Evolutionary conservation across 1,284 basidiomycete genomes (phyloP).

Genomic region (Ceratobasidium sp.): DNA sequence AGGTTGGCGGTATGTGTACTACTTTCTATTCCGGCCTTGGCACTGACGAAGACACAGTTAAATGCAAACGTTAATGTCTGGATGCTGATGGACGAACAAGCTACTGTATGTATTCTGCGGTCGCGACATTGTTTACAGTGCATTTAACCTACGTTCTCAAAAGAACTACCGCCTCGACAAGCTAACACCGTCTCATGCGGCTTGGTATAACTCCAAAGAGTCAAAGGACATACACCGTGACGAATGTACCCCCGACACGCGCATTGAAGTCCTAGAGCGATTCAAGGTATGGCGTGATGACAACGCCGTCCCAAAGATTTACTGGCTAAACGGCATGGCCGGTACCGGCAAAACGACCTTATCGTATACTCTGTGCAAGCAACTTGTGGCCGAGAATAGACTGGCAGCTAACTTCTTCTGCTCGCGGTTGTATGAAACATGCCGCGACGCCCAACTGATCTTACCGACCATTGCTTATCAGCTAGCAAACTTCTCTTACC

Average conservation of each 20-base stretch:
- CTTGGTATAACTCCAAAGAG: conserved; percentile 21
- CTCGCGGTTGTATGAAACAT: conserved; percentile 48
- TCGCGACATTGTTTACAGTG: background rate
- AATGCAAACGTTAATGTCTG: conserved; percentile 17
- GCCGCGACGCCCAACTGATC: conserved; percentile 32
- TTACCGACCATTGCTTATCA: conserved; percentile 48
- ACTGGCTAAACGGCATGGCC: conserved; percentile 53
- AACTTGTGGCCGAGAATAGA: conserved; percentile 17
- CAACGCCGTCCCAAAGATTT: conserved; percentile 42
- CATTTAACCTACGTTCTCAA: background rate
- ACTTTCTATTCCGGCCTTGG: no score
- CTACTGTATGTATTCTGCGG: conserved; percentile 6
- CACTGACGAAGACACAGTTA: background rate
- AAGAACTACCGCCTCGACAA: background rate
- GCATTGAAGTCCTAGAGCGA: conserved; percentile 47
- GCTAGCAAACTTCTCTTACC: conserved; percentile 23
- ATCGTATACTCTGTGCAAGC: conserved; percentile 51
- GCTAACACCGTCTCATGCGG: conserved; percentile 1
- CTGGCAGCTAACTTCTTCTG: conserved; percentile 57
- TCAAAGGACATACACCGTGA: background rate
- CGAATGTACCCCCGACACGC: conserved; percentile 48
- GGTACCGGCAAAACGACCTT: conserved; percentile 48
- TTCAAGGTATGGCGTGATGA: conserved; percentile 47
- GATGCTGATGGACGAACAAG: conserved; percentile 6
- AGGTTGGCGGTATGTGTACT: background rate